Evolutionary conservation across 2,329 filamentous ascomycete species (phyloP).

Genomic region (Ophiostoma populinum): DNA sequence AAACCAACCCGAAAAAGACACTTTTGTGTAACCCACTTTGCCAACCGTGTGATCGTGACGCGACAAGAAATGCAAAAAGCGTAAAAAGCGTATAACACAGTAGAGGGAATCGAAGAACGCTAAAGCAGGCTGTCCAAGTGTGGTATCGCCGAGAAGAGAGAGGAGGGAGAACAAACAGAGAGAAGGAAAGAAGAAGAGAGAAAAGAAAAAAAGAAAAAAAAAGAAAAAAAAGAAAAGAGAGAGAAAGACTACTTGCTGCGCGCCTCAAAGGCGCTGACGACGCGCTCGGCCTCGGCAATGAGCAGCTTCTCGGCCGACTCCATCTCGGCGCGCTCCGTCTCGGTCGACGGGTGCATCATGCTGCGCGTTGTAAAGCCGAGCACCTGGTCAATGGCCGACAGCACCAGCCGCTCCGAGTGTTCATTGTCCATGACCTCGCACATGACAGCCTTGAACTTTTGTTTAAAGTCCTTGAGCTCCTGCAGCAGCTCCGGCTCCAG

Average conservation of each 20-base stretch:
- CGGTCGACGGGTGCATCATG: conserved; percentile 14
- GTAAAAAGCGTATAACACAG: too few relatives aligned
- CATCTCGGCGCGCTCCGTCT: conserved; percentile 15
- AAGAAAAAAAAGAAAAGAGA: background rate
- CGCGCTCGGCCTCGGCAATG: conserved; percentile 14
- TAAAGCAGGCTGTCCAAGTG: too few relatives aligned
- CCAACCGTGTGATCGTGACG: too few relatives aligned
- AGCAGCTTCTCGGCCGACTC: conserved; percentile 18
- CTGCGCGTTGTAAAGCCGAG: conserved; percentile 29
- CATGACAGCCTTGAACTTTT: conserved; percentile 26
- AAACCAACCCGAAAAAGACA: too few relatives aligned
- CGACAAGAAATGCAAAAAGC: too few relatives aligned
- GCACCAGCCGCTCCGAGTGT: conserved; percentile 27
- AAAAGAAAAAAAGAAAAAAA: background rate
- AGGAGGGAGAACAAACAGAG: background rate
- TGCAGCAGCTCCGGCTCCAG: conserved; percentile 24
- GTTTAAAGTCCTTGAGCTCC: conserved; percentile 27
- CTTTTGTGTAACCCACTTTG: too few relatives aligned
- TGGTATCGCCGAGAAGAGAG: too few relatives aligned
- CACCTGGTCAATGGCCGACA: conserved; percentile 33
- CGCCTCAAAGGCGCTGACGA: conserved; percentile 10
- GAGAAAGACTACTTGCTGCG: background rate
- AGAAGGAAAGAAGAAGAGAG: background rate
- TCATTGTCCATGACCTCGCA: conserved; percentile 21
- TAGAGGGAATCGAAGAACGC: too few relatives aligned